phyloP scores from a whole-genome alignment of 257 asterid species.

The Henckelia pumila region DNA sequence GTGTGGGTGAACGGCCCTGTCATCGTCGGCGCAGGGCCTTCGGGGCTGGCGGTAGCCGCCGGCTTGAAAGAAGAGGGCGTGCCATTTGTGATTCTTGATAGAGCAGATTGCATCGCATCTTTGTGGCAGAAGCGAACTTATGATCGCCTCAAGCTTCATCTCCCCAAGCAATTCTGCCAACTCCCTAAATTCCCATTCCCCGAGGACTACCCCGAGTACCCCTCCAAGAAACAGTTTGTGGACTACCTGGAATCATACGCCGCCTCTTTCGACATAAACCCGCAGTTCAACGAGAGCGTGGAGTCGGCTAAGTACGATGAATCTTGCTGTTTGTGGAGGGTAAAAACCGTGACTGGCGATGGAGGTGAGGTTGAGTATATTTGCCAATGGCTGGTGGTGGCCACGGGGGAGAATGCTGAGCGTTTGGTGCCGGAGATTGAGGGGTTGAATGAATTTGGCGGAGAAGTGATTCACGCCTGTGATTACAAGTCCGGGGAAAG shows the following conservation, averaged over 20 bases:
- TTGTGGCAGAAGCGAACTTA: constrained; percentile 41
- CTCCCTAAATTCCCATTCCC: constrained; percentile 37
- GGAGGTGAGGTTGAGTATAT: constrained; percentile 25
- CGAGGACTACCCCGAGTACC: constrained; percentile 30
- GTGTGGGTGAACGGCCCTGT: no score
- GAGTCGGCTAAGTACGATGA: constrained; percentile 29
- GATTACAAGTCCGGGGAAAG: no score
- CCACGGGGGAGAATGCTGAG: constrained; percentile 33
- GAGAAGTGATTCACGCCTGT: no score
- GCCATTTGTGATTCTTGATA: constrained; percentile 30
- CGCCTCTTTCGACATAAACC: constrained; percentile 26
- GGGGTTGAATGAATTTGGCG: no score
- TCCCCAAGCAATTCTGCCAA: constrained; percentile 39
- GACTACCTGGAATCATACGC: constrained; percentile 34
- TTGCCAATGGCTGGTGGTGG: constrained; percentile 34
- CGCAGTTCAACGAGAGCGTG: constrained; percentile 29
- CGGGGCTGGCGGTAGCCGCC: no score
- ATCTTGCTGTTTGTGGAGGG: constrained; percentile 28
- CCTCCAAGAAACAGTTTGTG: constrained; percentile 33
- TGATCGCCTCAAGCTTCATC: constrained; percentile 38
- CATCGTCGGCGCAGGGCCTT: no score
- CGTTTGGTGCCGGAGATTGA: no score
- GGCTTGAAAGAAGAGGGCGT: constrained; percentile 29
- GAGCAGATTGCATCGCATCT: constrained; percentile 42
- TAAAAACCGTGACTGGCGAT: constrained; percentile 6